phyloP scores from a whole-genome alignment of 192 early-diverging fungal genomes.

The Coemansia sp. region DNA sequence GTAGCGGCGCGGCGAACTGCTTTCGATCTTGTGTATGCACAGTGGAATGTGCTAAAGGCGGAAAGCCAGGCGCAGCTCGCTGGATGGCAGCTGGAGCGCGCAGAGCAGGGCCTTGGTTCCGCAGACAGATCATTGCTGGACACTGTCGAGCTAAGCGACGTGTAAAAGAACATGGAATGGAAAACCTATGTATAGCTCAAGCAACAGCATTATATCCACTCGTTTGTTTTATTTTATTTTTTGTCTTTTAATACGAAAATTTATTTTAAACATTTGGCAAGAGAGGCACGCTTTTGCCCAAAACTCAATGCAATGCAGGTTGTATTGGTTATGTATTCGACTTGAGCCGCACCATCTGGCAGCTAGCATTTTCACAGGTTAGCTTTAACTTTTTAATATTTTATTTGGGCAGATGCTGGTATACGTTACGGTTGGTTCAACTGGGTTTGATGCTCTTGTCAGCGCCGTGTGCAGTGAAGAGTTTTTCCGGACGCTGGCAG shows the following conservation, averaged over 20 bases:
- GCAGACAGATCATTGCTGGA: conserved; percentile 24
- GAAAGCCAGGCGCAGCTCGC: conserved; percentile 47
- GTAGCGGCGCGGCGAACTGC: conserved; percentile 23
- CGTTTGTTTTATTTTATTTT: no score
- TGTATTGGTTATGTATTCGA: no score
- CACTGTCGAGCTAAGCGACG: conserved; percentile 11
- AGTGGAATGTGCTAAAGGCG: conserved; percentile 38
- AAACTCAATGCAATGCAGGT: no score
- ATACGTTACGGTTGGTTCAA: conserved; percentile 92
- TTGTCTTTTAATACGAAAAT: no score
- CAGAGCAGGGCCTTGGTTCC: conserved; percentile 43
- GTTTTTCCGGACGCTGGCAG: conserved; percentile 56
- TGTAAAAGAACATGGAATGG: not conserved
- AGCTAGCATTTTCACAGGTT: not conserved
- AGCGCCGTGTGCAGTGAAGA: conserved; percentile 36
- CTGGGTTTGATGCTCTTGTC: conserved; percentile 80
- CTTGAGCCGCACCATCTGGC: no score
- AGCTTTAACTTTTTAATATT: not conserved
- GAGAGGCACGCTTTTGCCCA: no score
- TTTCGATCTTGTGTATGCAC: conserved; percentile 36
- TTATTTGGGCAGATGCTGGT: conserved; percentile 35
- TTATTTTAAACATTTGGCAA: no score
- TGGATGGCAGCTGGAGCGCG: conserved; percentile 46
- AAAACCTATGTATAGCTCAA: not conserved
- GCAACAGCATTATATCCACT: not conserved